Conservation (phyloP, 1,139 yeast genomes). For the Pichiaceae sp. region DNA sequence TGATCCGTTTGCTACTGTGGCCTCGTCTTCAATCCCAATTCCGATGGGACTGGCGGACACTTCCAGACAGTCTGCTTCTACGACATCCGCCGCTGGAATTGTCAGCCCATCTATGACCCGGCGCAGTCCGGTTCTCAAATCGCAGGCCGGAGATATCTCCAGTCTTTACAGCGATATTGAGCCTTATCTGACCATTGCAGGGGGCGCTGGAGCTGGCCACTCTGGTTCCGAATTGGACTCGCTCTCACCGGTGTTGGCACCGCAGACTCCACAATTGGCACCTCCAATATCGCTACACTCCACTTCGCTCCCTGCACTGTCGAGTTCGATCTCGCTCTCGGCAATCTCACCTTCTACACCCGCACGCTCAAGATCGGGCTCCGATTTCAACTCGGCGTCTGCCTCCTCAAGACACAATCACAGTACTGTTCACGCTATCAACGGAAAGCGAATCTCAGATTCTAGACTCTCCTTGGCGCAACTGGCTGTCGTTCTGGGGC, state of each 20-base stretch:
- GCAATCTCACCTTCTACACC: background rate
- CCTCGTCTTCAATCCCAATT: no score
- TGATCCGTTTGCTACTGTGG: background rate
- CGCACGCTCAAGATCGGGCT: background rate
- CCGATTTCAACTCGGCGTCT: background rate
- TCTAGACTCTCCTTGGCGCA: constrained; percentile 52
- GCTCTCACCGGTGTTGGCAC: background rate
- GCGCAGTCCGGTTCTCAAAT: constrained; percentile 2
- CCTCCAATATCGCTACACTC: background rate
- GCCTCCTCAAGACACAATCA: background rate
- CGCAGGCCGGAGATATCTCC: constrained; percentile 1
- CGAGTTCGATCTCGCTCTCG: background rate
- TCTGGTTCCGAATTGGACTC: background rate
- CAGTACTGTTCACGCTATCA: constrained; percentile 3
- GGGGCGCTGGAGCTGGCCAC: background rate
- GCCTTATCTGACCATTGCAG: background rate
- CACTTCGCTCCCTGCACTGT: background rate
- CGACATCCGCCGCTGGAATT: background rate
- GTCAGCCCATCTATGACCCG: background rate
- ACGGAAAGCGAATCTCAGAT: constrained; percentile 27
- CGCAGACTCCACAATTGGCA: background rate
- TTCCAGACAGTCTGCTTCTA: no score
- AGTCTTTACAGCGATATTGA: background rate
- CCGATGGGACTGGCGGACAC: no score
- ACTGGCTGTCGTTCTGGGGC: constrained; percentile 43